Base-by-base conservation (phyloP, 495 filamentous ascomycete species). In the Aspergillus egyptiacus region DNA sequence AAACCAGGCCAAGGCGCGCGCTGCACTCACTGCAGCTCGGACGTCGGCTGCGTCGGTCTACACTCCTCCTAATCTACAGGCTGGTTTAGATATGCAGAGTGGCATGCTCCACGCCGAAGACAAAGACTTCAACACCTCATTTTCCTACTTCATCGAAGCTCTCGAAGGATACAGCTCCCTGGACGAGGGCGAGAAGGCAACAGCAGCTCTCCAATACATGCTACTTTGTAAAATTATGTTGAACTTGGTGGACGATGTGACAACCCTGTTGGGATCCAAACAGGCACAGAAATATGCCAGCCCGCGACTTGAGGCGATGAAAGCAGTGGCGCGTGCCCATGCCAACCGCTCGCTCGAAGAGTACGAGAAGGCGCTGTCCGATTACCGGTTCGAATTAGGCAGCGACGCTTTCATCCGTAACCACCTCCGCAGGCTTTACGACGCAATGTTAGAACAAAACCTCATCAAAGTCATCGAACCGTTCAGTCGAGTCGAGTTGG, bases 161-260 rank as follows among this genome's bases (percentile, higher is more conserved):
- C 76, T 99, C 43, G 93, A 99, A 62, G 93, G 93, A 35, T 97
- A 97, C 70, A 90, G 88, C 67, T 82, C 86, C 6, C 88, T 96
- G 62, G 93, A 99, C 52, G 87, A 91, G 56, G 69, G 83, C 6
- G 75, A 79, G 50, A 85, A 89, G 67, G 93, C 93, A 5, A 91
- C 89, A 7, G 84, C 91, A 7, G 87, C 93, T 20, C 74, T 99
- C 54, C 95, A 99, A 71, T 99, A 99, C 78, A 97, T 99, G 94
- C 77, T 99, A 27, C 82, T 99, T 23, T 97, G 93, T 79, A 96
- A 97, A 76, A 94, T 99, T 73, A 97, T 99, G 93, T 76, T 96
- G 53, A 99, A 99, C 72, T 72, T 91, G 25, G 88, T 81, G 54
- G 90, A 96, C 73, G 93, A 99, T 70, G 91, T 99, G 62, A 91